Base-by-base conservation (phyloP, 306 rosid species). In the Malus fusca region DNA sequence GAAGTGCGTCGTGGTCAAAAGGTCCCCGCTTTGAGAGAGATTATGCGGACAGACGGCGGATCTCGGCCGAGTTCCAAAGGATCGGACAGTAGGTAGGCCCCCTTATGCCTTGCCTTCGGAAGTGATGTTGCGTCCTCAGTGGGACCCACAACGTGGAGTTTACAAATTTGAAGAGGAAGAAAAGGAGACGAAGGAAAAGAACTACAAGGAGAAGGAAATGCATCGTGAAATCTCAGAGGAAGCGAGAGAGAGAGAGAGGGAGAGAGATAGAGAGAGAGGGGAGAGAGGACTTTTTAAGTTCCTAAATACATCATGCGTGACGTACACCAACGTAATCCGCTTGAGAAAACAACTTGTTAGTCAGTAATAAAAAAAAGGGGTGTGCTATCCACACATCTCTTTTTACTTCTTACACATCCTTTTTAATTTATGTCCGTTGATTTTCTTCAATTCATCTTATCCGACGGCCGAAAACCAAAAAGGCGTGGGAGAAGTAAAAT, bases 61-160 rank as follows among this genome's bases (percentile, higher is more conserved):
- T 82, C 83, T 87, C 87, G 21, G 78, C 78, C 1, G 92, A 70
- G 82, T 89, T 90, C 0, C 94, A 91, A 0, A 76, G 8, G 82
- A 92, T 61, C 73, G 76, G 91, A 85, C 86, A 87, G 88, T 86
- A 88, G 85, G 73, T 42, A 19, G 98, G 98, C 46, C 96, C 96
- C 0, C 46, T 8, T 31, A 89, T 72, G 48, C 91, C 98, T 67
- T 93, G 95, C 26, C 77, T 85, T 59, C 26, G 59, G 78, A 90
- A 90, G 65, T 90, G 89, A 13, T 3, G 8, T 23, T 85, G 87
- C 13, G 80, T 80, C 61, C 75, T 82, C 80, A 83, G 71, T 10
- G 96, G 96, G 67, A 83, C 82, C 90, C 90, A 88, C 42, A 86
- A 52, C n/a, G 55, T 22, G 18, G 92, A 72, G 84, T 77, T 23